Evolutionary conservation across 371 early-diverging fungal genomes (phyloP).

Genomic region (Lichtheimia ramosa): DNA sequence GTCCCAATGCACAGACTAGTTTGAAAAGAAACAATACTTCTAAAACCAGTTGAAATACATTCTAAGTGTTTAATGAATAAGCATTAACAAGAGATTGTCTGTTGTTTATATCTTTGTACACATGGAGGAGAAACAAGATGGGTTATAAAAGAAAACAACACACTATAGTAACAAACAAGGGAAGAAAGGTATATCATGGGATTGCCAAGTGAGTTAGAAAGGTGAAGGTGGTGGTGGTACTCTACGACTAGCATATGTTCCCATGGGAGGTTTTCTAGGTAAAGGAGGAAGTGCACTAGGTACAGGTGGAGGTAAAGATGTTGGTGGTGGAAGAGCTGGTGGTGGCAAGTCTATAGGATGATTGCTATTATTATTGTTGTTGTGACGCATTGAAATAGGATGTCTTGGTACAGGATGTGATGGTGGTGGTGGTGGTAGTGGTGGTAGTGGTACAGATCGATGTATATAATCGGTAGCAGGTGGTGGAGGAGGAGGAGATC

Average conservation of each 20-base stretch:
- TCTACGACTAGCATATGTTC: not conserved
- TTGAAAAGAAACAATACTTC: not conserved
- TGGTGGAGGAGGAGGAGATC: not conserved
- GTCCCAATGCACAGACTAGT: slow-evolving; percentile 1
- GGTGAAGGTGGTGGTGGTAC: too few relatives aligned
- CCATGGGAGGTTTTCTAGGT: slow-evolving; percentile 5
- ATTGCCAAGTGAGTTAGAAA: too few relatives aligned
- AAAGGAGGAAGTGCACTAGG: slow-evolving; percentile 25
- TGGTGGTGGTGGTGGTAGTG: slow-evolving; percentile 14
- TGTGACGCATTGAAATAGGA: not conserved
- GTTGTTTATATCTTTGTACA: not conserved
- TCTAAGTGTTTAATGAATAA: not conserved
- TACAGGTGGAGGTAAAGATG: slow-evolving; percentile 26
- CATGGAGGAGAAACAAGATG: not conserved
- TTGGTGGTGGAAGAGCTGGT: slow-evolving; percentile 29
- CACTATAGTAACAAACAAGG: not conserved
- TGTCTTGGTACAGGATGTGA: slow-evolving; percentile 17
- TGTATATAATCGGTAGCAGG: not conserved
- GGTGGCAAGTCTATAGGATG: slow-evolving; percentile 9
- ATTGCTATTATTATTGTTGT: not conserved
- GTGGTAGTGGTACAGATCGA: slow-evolving; percentile 2
- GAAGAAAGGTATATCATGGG: too few relatives aligned
- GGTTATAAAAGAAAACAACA: not conserved
- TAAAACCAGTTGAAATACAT: not conserved
- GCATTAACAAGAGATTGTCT: not conserved